Conservation (phyloP, 495 filamentous ascomycete species). For the Tuber borchii region DNA sequence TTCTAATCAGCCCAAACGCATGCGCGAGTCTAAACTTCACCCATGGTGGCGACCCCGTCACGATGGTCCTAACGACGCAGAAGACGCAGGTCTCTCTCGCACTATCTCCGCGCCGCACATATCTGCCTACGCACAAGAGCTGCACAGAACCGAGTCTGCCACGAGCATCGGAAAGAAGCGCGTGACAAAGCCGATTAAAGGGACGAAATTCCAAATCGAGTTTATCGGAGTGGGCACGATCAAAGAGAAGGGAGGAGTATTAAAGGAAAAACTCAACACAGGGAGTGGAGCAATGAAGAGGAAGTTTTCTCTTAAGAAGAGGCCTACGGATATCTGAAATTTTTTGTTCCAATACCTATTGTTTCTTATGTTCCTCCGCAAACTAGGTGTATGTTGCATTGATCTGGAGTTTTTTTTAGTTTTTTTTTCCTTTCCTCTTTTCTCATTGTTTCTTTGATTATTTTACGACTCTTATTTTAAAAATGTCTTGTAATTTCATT, state of each 20-base stretch:
- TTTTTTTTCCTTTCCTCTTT: not conserved
- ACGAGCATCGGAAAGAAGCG: conserved; percentile 14
- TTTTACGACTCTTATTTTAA: not conserved
- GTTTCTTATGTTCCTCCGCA: not conserved
- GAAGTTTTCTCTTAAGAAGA: not conserved
- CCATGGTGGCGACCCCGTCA: conserved; percentile 36
- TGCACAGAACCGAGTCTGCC: not conserved
- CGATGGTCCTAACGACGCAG: conserved; percentile 12
- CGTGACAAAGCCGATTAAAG: conserved; percentile 30
- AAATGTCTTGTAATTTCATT: conserved; percentile 2
- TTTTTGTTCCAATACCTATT: not conserved
- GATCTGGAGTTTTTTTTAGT: conserved; percentile 2
- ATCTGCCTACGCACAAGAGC: not conserved
- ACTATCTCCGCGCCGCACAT: conserved; percentile 11
- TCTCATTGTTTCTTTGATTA: not conserved
- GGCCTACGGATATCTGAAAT: not conserved
- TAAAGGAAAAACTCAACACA: conserved; percentile 20
- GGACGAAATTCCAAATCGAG: conserved; percentile 35
- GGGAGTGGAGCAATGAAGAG: conserved; percentile 4
- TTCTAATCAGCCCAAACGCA: conserved; percentile 14
- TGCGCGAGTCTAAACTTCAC: conserved; percentile 32
- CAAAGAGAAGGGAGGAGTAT: conserved; percentile 31
- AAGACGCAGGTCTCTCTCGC: conserved; percentile 27
- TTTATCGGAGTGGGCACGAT: conserved; percentile 34
- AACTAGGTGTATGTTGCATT: conserved; percentile 11